phyloP scores from a whole-genome alignment of 305 asterid genomes.

The Rubia occidens region DNA sequence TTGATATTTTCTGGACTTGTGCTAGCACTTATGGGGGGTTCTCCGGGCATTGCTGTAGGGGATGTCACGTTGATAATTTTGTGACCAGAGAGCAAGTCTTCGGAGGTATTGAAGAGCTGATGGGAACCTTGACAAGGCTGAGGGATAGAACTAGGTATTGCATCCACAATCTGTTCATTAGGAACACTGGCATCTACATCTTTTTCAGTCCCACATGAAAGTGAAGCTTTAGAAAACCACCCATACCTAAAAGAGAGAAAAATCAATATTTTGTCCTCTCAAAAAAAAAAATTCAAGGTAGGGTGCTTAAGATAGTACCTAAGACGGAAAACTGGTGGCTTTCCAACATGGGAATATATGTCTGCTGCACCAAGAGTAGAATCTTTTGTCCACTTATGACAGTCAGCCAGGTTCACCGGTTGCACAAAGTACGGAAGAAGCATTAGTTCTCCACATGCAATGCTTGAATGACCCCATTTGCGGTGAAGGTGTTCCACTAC shows the following conservation, averaged over 20 bases:
- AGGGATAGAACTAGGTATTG: conserved; percentile 11
- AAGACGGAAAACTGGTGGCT: conserved; percentile 82
- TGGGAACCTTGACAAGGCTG: conserved; percentile 19
- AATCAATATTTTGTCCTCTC: conserved; percentile 11
- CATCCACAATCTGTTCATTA: conserved; percentile 28
- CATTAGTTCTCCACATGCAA: conserved; percentile 48
- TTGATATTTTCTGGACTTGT: conserved; percentile 27
- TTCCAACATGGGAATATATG: conserved; percentile 58
- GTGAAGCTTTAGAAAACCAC: conserved; percentile 61
- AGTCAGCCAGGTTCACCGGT: conserved; percentile 47
- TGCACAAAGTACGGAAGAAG: conserved; percentile 75
- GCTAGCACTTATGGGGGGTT: conserved; percentile 25
- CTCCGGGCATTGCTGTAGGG: conserved; percentile 25
- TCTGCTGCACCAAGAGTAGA: conserved; percentile 79
- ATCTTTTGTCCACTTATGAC: conserved; percentile 80
- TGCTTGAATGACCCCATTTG: conserved; percentile 73
- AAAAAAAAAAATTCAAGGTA: not conserved
- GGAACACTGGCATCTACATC: conserved; percentile 21
- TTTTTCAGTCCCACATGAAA: conserved; percentile 30
- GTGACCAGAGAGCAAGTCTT: conserved; percentile 28
- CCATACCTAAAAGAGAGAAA: conserved; percentile 53
- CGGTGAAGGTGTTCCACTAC: conserved; percentile 83
- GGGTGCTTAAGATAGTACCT: conserved; percentile 36
- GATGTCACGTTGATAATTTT: conserved; percentile 24
- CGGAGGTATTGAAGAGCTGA: conserved; percentile 19